phyloP scores from a whole-genome alignment of 805 yeast species.

The Candida golubevii region DNA sequence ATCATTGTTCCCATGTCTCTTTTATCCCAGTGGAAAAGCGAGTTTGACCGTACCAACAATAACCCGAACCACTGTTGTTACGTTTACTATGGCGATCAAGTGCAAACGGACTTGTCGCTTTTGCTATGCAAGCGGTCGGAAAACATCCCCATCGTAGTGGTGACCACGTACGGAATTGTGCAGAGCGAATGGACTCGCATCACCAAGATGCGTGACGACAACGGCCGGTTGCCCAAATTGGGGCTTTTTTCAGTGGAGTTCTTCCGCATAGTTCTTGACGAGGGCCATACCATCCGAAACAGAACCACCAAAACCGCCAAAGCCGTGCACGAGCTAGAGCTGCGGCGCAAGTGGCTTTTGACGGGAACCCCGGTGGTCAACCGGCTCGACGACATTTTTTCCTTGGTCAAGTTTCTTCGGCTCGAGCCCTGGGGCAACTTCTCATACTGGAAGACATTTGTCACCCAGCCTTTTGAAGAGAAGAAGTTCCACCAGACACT shows the following conservation, averaged over 20 bases:
- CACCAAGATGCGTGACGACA: slow-evolving; percentile 24
- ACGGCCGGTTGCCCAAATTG: slow-evolving; percentile 26
- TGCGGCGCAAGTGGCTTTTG: slow-evolving; percentile 73
- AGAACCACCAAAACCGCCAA: slow-evolving; percentile 73
- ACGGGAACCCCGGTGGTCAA: slow-evolving; percentile 95
- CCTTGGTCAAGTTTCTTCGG: slow-evolving; percentile 66
- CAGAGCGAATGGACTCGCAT: slow-evolving; percentile 65
- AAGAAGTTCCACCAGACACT: slow-evolving; percentile 68
- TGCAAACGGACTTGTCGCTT: slow-evolving; percentile 45
- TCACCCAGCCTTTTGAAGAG: slow-evolving; percentile 78
- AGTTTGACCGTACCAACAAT: slow-evolving; percentile 57
- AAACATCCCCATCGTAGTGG: slow-evolving; percentile 60
- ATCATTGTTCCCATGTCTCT: slow-evolving; percentile 88
- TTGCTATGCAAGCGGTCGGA: slow-evolving; percentile 36
- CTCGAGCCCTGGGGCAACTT: slow-evolving; percentile 90
- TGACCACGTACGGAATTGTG: slow-evolving; percentile 87
- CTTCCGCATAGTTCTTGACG: slow-evolving; percentile 77
- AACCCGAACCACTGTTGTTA: slow-evolving; percentile 43
- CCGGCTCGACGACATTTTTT: slow-evolving; percentile 78
- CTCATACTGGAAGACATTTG: slow-evolving; percentile 81
- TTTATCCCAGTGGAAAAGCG: slow-evolving; percentile 87
- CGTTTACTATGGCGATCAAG: slow-evolving; percentile 72
- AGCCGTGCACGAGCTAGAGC: slow-evolving; percentile 63
- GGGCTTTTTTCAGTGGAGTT: slow-evolving; percentile 73
- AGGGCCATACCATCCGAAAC: slow-evolving; percentile 86